These are phyloP conservation scores for Phymatotrichopsis omnivora DNA, from an alignment of 2,329 filamentous ascomycete species.

Conservation along the genomic window DNA sequence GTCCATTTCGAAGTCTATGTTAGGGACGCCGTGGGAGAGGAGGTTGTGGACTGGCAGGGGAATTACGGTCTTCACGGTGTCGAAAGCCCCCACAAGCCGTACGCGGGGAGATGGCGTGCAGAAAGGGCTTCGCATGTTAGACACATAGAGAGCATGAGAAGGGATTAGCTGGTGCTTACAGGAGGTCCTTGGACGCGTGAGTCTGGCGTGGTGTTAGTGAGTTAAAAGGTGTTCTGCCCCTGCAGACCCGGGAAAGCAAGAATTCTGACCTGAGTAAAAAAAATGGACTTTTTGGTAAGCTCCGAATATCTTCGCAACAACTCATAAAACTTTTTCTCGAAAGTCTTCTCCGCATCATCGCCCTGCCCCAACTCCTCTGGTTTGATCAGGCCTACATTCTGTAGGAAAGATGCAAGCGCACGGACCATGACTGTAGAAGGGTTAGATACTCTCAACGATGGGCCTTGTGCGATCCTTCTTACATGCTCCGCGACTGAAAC, in stretches of 20 bases:
- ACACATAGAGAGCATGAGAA: not conserved
- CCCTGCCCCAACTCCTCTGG: conserved; percentile 1
- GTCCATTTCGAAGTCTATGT: conserved; percentile 18
- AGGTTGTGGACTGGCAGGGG: conserved; percentile 5
- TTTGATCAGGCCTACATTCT: conserved; percentile 17
- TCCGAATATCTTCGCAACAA: conserved; percentile 3
- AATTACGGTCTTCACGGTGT: conserved; percentile 20
- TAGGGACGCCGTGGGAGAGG: not conserved
- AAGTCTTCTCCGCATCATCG: not conserved
- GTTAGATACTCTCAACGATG: not conserved
- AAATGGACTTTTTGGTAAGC: not conserved
- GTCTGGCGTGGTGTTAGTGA: not conserved
- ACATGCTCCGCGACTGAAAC: conserved; percentile 21
- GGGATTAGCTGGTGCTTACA: conserved; percentile 3
- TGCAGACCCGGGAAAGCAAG: too few relatives aligned
- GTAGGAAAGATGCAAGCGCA: conserved; percentile 17
- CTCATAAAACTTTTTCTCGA: conserved; percentile 3
- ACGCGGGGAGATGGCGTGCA: conserved; percentile 12
- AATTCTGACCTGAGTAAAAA: not conserved
- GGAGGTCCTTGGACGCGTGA: not conserved
- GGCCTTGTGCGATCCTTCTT: not conserved
- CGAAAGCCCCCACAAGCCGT: conserved; percentile 18
- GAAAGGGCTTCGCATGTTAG: conserved; percentile 4
- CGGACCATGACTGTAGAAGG: conserved; percentile 12
- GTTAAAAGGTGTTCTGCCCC: not conserved